Conservation (phyloP, 345 rosid species). For the Aquilaria yunnanensis region DNA sequence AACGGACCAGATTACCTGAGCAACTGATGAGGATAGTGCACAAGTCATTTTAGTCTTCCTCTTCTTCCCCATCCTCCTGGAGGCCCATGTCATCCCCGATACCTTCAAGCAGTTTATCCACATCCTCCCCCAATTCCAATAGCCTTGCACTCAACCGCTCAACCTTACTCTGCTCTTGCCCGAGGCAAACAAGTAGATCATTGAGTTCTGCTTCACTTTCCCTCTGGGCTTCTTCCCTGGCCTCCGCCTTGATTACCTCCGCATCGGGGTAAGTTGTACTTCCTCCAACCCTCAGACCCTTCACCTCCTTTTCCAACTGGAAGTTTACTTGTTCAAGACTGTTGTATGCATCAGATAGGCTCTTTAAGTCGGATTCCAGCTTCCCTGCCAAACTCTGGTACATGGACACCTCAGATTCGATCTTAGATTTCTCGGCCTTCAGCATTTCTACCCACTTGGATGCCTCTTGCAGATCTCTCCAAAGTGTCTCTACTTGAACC, state of each 20-base stretch:
- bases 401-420: slow-evolving; percentile 59
- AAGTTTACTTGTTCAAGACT: slow-evolving; percentile 76
- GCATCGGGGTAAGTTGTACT: slow-evolving; percentile 34
- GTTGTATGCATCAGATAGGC: slow-evolving; percentile 89
- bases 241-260: slow-evolving; percentile 69
- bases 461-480: slow-evolving; percentile 81
- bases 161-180: slow-evolving; percentile 96
- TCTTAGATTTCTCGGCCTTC: slow-evolving; percentile 60
- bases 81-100: slow-evolving; percentile 79
- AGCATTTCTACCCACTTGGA: slow-evolving; percentile 65
- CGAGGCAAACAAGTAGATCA: slow-evolving; percentile 94
- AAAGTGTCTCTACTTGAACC: slow-evolving; percentile 62
- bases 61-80: slow-evolving; percentile 59
- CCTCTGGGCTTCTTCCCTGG: slow-evolving; percentile 90
- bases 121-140: slow-evolving; percentile 83
- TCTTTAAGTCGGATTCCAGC: slow-evolving; percentile 75
- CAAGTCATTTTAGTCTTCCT: slow-evolving; percentile 30
- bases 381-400: slow-evolving; percentile 69
- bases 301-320: slow-evolving; percentile 73
- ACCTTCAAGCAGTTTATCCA: slow-evolving; percentile 75
- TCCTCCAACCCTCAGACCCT: slow-evolving; percentile 63
- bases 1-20: slow-evolving; percentile 5
- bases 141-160: slow-evolving; percentile 73
- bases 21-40: neutral
- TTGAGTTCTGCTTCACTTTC: slow-evolving; percentile 93